These are phyloP conservation scores for Thozetella sp. DNA, from an alignment of 495 filamentous ascomycete genomes.

Conservation along the genomic window DNA sequence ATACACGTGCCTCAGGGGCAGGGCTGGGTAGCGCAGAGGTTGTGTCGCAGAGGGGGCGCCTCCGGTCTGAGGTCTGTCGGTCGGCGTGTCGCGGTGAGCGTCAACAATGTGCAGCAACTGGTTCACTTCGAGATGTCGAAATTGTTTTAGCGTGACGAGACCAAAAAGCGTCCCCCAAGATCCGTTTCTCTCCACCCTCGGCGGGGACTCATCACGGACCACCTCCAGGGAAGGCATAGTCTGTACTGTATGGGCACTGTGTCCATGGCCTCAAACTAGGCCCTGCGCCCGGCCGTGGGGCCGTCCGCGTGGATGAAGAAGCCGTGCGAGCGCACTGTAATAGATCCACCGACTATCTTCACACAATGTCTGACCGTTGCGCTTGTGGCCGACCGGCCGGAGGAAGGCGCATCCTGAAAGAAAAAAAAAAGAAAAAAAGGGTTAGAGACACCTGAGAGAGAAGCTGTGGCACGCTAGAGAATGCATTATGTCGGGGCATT, in stretches of 20 bases:
- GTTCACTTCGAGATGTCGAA: background rate
- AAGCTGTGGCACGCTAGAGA: too few species aligned
- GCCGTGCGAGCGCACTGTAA: too few species aligned
- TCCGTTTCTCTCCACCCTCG: background rate
- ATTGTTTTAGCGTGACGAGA: background rate
- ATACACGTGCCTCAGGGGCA: too few species aligned
- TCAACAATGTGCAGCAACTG: background rate
- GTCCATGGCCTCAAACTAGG: background rate
- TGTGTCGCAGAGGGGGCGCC: too few species aligned
- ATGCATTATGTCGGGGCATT: too few species aligned
- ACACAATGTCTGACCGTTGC: background rate
- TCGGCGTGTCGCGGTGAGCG: background rate
- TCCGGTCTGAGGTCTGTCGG: too few species aligned
- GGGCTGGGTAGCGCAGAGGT: too few species aligned
- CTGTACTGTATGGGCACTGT: background rate
- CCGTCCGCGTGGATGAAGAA: too few species aligned
- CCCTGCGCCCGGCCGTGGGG: background rate
- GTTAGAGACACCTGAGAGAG: background rate
- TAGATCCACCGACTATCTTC: too few species aligned
- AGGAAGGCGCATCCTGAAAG: too few species aligned
- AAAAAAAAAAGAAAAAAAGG: background rate
- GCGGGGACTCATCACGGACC: slow-evolving; percentile 3
- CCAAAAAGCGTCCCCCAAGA: background rate
- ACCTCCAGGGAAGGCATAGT: background rate
- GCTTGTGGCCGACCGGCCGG: background rate